These are phyloP conservation scores for Pisolithus sp. DNA, from an alignment of 768 basidiomycete genomes.

Conservation along the genomic window DNA sequence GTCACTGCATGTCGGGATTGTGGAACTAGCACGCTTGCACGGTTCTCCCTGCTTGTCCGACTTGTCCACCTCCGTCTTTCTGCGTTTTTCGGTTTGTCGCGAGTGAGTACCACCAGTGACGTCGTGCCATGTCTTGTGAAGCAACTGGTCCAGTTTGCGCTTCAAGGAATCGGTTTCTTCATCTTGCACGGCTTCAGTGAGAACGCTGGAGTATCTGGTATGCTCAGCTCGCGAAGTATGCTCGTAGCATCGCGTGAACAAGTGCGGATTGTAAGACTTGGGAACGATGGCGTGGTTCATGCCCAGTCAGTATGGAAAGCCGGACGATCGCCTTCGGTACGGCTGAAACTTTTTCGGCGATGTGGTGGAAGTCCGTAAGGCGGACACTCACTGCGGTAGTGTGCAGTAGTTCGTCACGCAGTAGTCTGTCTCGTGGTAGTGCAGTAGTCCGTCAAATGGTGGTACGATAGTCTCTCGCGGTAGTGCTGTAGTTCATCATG, in stretches of 20 bases:
- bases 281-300: constrained; percentile 22
- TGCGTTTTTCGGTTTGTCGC: constrained; percentile 1
- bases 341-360: no score
- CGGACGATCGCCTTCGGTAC: no score
- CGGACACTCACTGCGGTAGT: no score
- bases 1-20: background rate
- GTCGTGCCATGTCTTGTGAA: constrained; percentile 17
- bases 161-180: constrained; percentile 10
- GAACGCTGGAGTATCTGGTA: constrained; percentile 4
- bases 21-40: background rate
- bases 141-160: constrained; percentile 17
- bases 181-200: constrained; percentile 2
- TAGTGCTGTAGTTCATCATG: no score
- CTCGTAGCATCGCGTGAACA: constrained; percentile 26
- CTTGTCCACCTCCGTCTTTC: constrained; percentile 1
- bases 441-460: no score
- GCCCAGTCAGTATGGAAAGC: no score
- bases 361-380: no score
- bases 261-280: constrained; percentile 45
- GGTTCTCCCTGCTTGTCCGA: background rate
- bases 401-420: no score
- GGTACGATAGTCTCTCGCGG: no score
- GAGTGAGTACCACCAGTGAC: constrained; percentile 1
- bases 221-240: constrained; percentile 33
- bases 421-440: no score